These are phyloP conservation scores for Pisolithus microcarpus DNA, from an alignment of 768 basidiomycete species.

Conservation along the genomic window DNA sequence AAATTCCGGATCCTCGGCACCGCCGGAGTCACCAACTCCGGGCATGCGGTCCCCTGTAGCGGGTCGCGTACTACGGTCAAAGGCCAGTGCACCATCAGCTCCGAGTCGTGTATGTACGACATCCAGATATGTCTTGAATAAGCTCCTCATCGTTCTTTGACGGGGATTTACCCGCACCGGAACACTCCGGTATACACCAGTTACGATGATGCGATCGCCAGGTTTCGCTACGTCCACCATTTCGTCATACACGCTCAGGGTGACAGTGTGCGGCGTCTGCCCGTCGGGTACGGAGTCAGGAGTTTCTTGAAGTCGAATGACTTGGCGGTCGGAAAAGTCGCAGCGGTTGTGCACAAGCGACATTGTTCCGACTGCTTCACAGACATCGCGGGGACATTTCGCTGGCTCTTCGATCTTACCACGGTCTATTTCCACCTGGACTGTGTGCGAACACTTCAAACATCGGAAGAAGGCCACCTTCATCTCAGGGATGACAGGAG, in stretches of 20 bases:
- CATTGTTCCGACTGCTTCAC: conserved; percentile 83
- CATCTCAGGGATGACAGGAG: conserved; percentile 99
- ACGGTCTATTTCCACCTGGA: conserved; percentile 95
- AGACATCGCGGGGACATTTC: conserved; percentile 90
- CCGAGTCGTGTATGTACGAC: conserved; percentile 87
- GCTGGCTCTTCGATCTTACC: conserved; percentile 93
- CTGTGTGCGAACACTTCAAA: conserved; percentile 91
- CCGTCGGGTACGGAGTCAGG: conserved; percentile 98
- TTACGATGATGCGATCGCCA: conserved; percentile 85
- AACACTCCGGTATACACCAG: conserved; percentile 91
- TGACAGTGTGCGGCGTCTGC: conserved; percentile 96
- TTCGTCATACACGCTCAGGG: conserved; percentile 96
- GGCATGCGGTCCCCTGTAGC: conserved; percentile 61
- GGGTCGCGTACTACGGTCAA: conserved; percentile 73
- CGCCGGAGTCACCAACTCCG: conserved; percentile 63
- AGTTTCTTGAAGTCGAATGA: conserved; percentile 92
- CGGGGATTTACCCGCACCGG: conserved; percentile 94
- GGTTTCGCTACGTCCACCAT: conserved; percentile 95
- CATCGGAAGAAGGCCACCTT: conserved; percentile 98
- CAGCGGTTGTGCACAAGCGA: conserved; percentile 94
- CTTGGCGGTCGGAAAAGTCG: conserved; percentile 93
- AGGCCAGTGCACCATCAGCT: conserved; percentile 51
- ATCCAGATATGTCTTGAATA: conserved; percentile 97
- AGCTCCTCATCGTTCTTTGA: conserved; percentile 83
- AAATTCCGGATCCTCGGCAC: conserved; percentile 60